Percentiles rank a stretch among this genome's conserved stretches.
phyloP scores from a whole-genome alignment of 1,284 basidiomycete species.

The Cystobasidium sp. region DNA sequence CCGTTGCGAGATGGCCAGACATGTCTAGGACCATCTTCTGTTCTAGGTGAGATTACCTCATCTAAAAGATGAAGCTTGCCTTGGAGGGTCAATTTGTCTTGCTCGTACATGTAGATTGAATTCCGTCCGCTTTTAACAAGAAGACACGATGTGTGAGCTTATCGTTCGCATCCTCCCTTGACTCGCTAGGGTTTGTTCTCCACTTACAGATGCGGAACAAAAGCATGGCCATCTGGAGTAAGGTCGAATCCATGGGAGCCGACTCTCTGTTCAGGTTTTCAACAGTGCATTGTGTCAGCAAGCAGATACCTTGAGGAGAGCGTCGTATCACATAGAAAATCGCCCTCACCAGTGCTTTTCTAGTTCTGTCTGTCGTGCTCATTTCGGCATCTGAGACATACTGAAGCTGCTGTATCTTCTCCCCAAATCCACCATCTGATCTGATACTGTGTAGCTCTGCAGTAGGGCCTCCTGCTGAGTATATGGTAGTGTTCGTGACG shows the following conservation, averaged over 20 bases:
- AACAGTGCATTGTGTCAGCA: not conserved
- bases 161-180: not conserved
- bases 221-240: conserved; percentile 46
- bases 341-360: conserved; percentile 48
- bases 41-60: conserved; percentile 55
- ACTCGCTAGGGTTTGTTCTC: not conserved
- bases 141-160: conserved; percentile 4
- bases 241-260: conserved; percentile 52
- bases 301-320: not conserved
- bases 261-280: conserved; percentile 43
- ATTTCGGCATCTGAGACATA: conserved; percentile 49
- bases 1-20: conserved; percentile 57
- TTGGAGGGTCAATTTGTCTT: conserved; percentile 49
- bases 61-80: conserved; percentile 53
- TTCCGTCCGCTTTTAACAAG: conserved; percentile 56
- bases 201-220: conserved; percentile 56
- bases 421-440: conserved; percentile 47
- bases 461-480: conserved; percentile 58
- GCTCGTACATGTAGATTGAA: conserved; percentile 57
- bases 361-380: conserved; percentile 50
- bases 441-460: conserved; percentile 51
- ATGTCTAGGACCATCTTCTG: conserved; percentile 58
- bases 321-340: not conserved
- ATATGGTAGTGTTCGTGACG: conserved; percentile 53
- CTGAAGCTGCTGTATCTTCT: conserved; percentile 50